Conservation (phyloP, 1,284 basidiomycete species). For the Tylopilus sp. region DNA sequence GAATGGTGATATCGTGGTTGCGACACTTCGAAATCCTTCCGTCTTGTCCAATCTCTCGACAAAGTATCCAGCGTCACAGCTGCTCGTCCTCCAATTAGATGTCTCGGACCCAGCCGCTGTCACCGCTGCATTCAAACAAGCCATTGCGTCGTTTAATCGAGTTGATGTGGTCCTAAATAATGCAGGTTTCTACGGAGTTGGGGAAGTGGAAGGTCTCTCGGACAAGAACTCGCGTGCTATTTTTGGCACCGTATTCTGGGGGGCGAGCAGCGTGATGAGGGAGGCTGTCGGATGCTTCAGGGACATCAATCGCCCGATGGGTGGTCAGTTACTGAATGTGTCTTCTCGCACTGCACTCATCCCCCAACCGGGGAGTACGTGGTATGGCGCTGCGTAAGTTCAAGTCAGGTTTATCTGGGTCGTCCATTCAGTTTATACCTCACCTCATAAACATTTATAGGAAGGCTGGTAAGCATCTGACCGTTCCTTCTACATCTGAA, state of each 20-base stretch:
- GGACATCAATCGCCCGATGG: conserved; percentile 26
- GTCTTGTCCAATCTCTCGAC: conserved; percentile 23
- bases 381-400: conserved; percentile 29
- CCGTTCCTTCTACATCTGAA: background rate
- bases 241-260: conserved; percentile 38
- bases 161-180: conserved; percentile 40
- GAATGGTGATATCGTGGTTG: conserved; percentile 33
- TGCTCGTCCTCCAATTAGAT: conserved; percentile 31
- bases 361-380: conserved; percentile 21
- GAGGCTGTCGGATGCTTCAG: conserved; percentile 30
- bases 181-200: conserved; percentile 30
- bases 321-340: conserved; percentile 26
- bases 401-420: conserved; percentile 13
- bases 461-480: conserved; percentile 21
- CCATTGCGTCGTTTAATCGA: conserved; percentile 25
- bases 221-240: conserved; percentile 27
- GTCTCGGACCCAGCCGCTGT: conserved; percentile 25
- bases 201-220: conserved; percentile 30
- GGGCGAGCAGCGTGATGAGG: conserved; percentile 32
- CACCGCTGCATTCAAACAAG: conserved; percentile 25
- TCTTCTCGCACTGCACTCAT: conserved; percentile 29
- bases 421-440: background rate
- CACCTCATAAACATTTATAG: conserved; percentile 4
- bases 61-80: conserved; percentile 23
- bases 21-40: conserved; percentile 32